phyloP scores from a whole-genome alignment of 805 yeast species.

The Monosporozyma servazzii region DNA sequence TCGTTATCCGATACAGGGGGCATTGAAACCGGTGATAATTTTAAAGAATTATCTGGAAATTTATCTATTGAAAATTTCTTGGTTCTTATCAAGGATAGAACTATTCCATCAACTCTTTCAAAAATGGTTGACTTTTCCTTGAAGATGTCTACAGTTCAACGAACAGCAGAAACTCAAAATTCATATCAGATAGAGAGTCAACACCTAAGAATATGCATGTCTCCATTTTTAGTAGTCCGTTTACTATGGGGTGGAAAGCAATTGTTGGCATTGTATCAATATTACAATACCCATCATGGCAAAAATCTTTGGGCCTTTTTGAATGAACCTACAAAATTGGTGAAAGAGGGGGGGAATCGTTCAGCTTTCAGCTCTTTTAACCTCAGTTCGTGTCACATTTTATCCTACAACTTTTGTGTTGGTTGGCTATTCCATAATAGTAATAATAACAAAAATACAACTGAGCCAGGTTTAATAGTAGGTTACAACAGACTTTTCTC shows the following conservation, averaged over 20 bases:
- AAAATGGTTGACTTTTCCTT: slow-evolving; percentile 39
- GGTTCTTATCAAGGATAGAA: slow-evolving; percentile 23
- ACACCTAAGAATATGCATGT: slow-evolving; percentile 48
- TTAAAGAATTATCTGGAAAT: slow-evolving; percentile 16
- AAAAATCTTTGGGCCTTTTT: slow-evolving; percentile 7
- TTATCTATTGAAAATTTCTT: slow-evolving; percentile 24
- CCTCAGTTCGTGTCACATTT: slow-evolving; percentile 46
- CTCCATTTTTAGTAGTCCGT: slow-evolving; percentile 40
- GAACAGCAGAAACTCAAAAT: slow-evolving; percentile 25
- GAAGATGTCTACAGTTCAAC: slow-evolving; percentile 35
- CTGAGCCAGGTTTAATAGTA: slow-evolving; percentile 60
- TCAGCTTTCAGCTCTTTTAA: slow-evolving; percentile 14
- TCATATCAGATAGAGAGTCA: slow-evolving; percentile 51
- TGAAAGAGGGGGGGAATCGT: not conserved
- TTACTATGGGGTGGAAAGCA: slow-evolving; percentile 28
- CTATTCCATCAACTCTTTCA: slow-evolving; percentile 32
- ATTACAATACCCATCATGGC: slow-evolving; percentile 15
- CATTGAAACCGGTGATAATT: slow-evolving; percentile 2
- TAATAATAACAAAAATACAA: slow-evolving; percentile 27
- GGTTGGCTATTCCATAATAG: slow-evolving; percentile 69
- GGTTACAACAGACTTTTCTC: slow-evolving; percentile 73
- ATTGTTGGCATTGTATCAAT: slow-evolving; percentile 8
- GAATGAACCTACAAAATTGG: not conserved
- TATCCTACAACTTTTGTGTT: slow-evolving; percentile 57
- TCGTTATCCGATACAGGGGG: slow-evolving; percentile 12